A percentile compares a stretch with the other conserved stretches of the same genome.
phyloP scores from a whole-genome alignment of 2,329 filamentous ascomycete genomes.

The Fusarium praegraminearum region DNA sequence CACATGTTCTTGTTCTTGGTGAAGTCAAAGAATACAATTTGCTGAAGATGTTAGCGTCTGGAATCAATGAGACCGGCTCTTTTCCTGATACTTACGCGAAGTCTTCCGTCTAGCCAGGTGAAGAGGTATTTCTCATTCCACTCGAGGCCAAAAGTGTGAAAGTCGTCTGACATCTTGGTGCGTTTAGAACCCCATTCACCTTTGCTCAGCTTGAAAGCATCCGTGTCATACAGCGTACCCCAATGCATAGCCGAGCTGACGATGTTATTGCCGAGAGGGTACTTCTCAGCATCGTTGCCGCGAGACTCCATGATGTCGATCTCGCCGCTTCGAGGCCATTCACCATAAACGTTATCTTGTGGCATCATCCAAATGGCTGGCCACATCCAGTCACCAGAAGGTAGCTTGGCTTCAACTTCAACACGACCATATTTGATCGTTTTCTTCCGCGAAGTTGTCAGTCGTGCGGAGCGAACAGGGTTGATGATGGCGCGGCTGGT shows the following conservation, averaged over 20 bases:
- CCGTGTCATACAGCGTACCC: background rate
- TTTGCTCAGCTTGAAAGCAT: background rate
- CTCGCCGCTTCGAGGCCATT: background rate
- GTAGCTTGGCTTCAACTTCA: background rate
- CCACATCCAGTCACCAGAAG: background rate
- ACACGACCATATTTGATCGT: background rate
- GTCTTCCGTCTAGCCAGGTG: background rate
- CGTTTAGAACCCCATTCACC: background rate
- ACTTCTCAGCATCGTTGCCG: background rate
- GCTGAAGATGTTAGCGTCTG: background rate
- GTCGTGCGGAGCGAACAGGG: background rate
- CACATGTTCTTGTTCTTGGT: background rate
- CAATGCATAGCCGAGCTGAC: background rate
- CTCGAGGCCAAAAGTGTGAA: background rate
- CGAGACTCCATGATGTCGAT: background rate
- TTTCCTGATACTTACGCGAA: background rate
- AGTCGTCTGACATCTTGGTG: background rate
- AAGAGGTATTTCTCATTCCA: background rate
- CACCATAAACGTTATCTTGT: background rate
- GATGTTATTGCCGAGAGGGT: background rate
- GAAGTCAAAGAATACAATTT: background rate
- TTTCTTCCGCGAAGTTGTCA: background rate
- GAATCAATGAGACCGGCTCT: accelerated
- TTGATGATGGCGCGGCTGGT: background rate
- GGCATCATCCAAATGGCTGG: background rate